These are phyloP conservation scores for Zygosaccharomyces kombuchaensis DNA, from an alignment of 805 yeast genomes.

Conservation along the genomic window DNA sequence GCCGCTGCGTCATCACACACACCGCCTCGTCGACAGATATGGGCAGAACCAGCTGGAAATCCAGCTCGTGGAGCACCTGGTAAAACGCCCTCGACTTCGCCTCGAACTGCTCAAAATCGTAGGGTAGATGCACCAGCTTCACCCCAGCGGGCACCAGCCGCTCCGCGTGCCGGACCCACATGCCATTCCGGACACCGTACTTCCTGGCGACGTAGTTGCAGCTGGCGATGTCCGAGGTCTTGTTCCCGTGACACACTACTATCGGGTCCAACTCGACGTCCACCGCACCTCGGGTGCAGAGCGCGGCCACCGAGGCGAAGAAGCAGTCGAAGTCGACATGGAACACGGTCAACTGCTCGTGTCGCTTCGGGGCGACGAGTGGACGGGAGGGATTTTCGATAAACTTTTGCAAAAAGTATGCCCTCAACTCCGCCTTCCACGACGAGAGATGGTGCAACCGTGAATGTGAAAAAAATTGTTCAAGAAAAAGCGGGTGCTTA, in stretches of 20 bases:
- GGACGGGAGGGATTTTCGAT: slow-evolving; percentile 22
- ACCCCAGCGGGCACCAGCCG: slow-evolving; percentile 51
- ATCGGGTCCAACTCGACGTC: slow-evolving; percentile 49
- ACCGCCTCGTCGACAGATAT: slow-evolving; percentile 91
- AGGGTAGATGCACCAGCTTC: slow-evolving; percentile 55
- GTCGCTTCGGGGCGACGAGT: neutral
- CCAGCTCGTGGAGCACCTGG: slow-evolving; percentile 39
- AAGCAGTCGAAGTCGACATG: slow-evolving; percentile 95
- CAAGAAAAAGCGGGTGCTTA: slow-evolving; percentile 69
- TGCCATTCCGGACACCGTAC: slow-evolving; percentile 79
- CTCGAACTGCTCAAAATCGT: slow-evolving; percentile 74
- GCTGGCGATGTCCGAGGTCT: slow-evolving; percentile 73
- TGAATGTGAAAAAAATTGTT: slow-evolving; percentile 71
- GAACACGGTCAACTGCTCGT: slow-evolving; percentile 40
- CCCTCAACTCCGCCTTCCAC: slow-evolving; percentile 74
- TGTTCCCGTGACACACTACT: slow-evolving; percentile 53
- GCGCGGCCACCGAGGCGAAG: slow-evolving; percentile 80
- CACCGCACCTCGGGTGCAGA: slow-evolving; percentile 43
- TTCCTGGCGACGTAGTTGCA: slow-evolving; percentile 84
- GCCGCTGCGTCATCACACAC: slow-evolving; percentile 26
- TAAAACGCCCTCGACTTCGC: slow-evolving; percentile 60
- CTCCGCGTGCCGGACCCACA: slow-evolving; percentile 76
- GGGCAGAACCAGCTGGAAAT: slow-evolving; percentile 57
- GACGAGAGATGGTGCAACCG: slow-evolving; percentile 83
- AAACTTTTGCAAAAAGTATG: slow-evolving; percentile 52